Evolutionary conservation across 345 rosid species (phyloP).

Genomic region (Acer negundo): DNA sequence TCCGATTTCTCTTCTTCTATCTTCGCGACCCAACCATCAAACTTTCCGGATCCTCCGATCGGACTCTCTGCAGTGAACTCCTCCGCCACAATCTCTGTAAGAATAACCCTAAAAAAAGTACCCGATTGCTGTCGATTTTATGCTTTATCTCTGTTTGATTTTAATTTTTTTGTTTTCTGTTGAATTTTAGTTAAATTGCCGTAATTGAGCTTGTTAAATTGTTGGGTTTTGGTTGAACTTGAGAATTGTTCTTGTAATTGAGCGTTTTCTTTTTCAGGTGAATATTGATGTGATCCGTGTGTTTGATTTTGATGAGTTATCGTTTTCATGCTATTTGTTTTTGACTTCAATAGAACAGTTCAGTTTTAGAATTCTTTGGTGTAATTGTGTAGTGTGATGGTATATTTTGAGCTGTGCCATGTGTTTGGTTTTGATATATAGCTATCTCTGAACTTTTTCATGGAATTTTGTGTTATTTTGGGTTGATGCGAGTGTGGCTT

Average conservation of each 20-base stretch:
- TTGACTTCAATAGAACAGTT: not conserved
- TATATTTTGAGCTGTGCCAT: constrained; percentile 2
- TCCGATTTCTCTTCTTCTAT: constrained; percentile 12
- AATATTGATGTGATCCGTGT: not conserved
- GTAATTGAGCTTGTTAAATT: not conserved
- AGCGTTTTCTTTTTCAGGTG: not conserved
- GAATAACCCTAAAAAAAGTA: constrained; percentile 20
- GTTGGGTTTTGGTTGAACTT: not conserved
- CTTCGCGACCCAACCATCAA: constrained; percentile 27
- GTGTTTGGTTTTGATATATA: constrained; percentile 8
- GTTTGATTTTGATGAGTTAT: not conserved
- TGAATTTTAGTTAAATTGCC: not conserved
- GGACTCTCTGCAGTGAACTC: constrained; percentile 31
- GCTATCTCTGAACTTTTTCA: not conserved
- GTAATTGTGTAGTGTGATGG: not conserved
- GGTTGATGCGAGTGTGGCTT: not conserved
- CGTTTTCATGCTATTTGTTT: not conserved
- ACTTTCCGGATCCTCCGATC: constrained; percentile 67
- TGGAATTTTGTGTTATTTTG: not conserved
- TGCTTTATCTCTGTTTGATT: not conserved
- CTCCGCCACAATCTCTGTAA: constrained; percentile 21
- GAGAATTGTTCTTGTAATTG: not conserved
- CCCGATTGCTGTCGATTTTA: not conserved
- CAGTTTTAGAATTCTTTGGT: not conserved
- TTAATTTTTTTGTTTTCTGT: not conserved